Base-by-base conservation (phyloP, 208 protist species). In the Trypanosoma conorhini region DNA sequence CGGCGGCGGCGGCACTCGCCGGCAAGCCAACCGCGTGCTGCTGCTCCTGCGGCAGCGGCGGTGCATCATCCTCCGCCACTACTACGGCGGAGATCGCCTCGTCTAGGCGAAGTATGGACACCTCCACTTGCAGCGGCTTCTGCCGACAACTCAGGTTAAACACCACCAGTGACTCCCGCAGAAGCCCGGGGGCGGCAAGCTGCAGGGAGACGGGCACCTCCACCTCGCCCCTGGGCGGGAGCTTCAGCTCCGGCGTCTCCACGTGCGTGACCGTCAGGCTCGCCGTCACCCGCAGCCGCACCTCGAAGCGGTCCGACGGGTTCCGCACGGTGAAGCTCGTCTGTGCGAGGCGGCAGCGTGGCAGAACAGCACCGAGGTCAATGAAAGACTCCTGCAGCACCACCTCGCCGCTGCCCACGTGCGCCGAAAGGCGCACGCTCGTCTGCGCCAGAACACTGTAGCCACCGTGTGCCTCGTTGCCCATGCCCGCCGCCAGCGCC, bases 111-210 rank as follows among this genome's bases (percentile, higher is more conserved):
- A 95, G 70, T 40, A 80, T 76, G 33, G 69, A 79, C 24, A 95
- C 15, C 19, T 58, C 50, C 13, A 91, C 67, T 15, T 54, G 74
- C 17, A 91, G 80, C 7, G 81, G 68, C 26, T 85, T 82, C 68
- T 96, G 91, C 31, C 61, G 59, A 50, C 84, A 91, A 70, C 80
- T 92, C 50, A 78, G 68, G 59, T 96, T 96, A 62, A 79, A 61
- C 3, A 96, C 50, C 17, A 79, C 62, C 30, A 96, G 46, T 57
- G 75, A 72, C 70, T 89, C 86, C n/a, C 75, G 69, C 35, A 85
- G 64, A 42, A 89, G 81, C 17, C 91, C 91, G 0, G 82, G 79
- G 0, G 70, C 22, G 1, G 76, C 67, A 24, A 92, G 68, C 52
- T 87, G 81, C 33, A 92, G 24, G 30, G 72, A 73, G 3, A 92